These are phyloP conservation scores for Colletotrichum orchidophilum DNA, from an alignment of 2,329 filamentous ascomycete genomes.

Conservation along the genomic window DNA sequence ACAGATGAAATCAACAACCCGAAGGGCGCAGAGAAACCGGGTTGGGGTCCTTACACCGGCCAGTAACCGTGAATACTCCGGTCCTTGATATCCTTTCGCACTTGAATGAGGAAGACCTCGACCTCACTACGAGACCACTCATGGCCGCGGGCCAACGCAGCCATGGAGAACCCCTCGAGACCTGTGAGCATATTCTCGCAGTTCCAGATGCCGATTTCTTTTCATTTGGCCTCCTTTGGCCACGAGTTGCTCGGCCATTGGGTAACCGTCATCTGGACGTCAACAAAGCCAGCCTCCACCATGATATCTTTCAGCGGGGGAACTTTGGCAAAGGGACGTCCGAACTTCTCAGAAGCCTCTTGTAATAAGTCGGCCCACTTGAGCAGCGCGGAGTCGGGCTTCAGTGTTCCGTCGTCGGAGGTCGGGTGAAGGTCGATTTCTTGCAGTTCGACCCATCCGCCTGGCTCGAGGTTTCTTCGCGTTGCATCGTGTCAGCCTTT, in stretches of 20 bases:
- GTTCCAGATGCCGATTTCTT: constrained; percentile 45
- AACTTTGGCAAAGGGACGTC: neutral
- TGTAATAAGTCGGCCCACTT: constrained; percentile 45
- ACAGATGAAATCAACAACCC: neutral
- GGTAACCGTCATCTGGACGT: constrained; percentile 40
- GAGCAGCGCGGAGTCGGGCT: constrained; percentile 41
- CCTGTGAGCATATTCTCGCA: constrained; percentile 45
- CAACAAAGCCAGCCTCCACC: constrained; percentile 40
- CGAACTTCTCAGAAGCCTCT: constrained; percentile 36
- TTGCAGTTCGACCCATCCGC: constrained; percentile 52
- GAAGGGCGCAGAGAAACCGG: too few species aligned
- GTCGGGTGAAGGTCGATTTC: neutral
- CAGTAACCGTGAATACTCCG: constrained; percentile 47
- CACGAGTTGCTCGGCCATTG: constrained; percentile 48
- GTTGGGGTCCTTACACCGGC: constrained; percentile 45
- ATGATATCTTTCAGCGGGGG: neutral
- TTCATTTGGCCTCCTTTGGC: constrained; percentile 44
- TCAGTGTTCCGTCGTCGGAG: constrained; percentile 51
- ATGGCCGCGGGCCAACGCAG: constrained; percentile 44
- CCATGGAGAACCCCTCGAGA: constrained; percentile 46
- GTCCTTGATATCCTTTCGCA: constrained; percentile 45
- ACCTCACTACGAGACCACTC: constrained; percentile 45
- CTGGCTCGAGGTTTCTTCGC: constrained; percentile 46
- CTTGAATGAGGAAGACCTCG: constrained; percentile 44
- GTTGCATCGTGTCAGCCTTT: neutral